Percentiles rank a stretch among this genome's conserved stretches.
phyloP scores from a whole-genome alignment of 1,284 basidiomycete genomes.

The Ustilago trichophora region DNA sequence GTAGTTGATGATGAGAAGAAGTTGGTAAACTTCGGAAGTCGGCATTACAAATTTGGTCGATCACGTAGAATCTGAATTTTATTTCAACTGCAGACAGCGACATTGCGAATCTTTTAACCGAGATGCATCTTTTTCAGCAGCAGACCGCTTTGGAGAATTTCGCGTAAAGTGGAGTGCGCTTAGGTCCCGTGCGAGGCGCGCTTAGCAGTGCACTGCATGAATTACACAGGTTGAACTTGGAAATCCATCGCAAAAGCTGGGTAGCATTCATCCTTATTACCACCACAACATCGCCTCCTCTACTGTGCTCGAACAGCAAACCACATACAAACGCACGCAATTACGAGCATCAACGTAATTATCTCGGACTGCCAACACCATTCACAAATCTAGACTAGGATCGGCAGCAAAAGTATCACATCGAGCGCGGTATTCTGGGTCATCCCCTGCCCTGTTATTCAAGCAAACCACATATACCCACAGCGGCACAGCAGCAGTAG shows the following conservation, averaged over 20 bases:
- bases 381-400: too few relatives aligned
- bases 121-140: too few relatives aligned
- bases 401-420: too few relatives aligned
- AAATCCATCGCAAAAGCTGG: slow-evolving; percentile 20
- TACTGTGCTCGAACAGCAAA: too few relatives aligned
- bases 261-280: slow-evolving; percentile 18
- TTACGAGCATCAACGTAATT: too few relatives aligned
- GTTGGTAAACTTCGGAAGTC: slow-evolving; percentile 16
- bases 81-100: slow-evolving; percentile 5
- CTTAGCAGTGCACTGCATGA: background rate
- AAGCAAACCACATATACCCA: too few relatives aligned
- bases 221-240: background rate
- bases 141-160: slow-evolving; percentile 36
- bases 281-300: slow-evolving; percentile 1
- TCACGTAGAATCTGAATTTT: background rate
- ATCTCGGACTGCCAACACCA: too few relatives aligned
- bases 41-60: slow-evolving; percentile 7
- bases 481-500: too few relatives aligned
- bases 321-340: background rate
- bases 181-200: slow-evolving; percentile 10
- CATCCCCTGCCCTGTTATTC: too few relatives aligned
- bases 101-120: too few relatives aligned
- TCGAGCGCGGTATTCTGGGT: too few relatives aligned
- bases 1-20: slow-evolving; percentile 2
- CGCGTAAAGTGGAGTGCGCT: slow-evolving; percentile 31